phyloP scores from a whole-genome alignment of 768 basidiomycete genomes.

The Termitomyces sp. region DNA sequence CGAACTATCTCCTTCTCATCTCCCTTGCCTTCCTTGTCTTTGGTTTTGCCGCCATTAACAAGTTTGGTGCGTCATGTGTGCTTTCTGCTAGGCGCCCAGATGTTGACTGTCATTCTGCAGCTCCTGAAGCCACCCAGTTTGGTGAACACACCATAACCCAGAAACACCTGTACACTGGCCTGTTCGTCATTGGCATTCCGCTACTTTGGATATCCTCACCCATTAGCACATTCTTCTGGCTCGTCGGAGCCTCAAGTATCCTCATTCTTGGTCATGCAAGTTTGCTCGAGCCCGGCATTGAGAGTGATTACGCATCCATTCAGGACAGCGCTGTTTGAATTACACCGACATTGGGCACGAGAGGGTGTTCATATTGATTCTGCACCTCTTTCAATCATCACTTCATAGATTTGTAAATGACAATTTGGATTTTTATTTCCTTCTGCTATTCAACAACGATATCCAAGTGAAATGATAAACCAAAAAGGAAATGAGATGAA shows the following conservation, averaged over 20 bases:
- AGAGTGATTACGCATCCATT: slow-evolving; percentile 86
- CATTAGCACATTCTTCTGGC: slow-evolving; percentile 86
- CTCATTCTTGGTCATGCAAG: slow-evolving; percentile 85
- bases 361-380: not conserved
- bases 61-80: slow-evolving; percentile 58
- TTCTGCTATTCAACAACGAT: not conserved
- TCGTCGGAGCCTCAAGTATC: slow-evolving; percentile 82
- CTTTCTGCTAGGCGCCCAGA: not conserved
- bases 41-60: slow-evolving; percentile 87
- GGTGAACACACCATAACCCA: slow-evolving; percentile 82
- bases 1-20: slow-evolving; percentile 76
- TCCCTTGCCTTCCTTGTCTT: slow-evolving; percentile 86
- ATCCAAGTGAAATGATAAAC: slow-evolving; percentile 1
- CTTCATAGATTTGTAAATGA: not conserved
- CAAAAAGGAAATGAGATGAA: not conserved
- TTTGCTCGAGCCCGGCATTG: slow-evolving; percentile 90
- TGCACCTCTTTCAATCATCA: not conserved
- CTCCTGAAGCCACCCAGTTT: slow-evolving; percentile 79
- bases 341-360: not conserved
- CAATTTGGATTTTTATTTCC: slow-evolving; percentile 5
- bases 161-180: slow-evolving; percentile 79
- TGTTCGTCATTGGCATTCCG: slow-evolving; percentile 91
- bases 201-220: slow-evolving; percentile 78
- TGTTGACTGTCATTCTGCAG: slow-evolving; percentile 29
- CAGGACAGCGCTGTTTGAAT: slow-evolving; percentile 49